Percentiles rank a stretch among this genome's conserved stretches.
These are phyloP conservation scores for Dysphania ambrosioides DNA, from an alignment of 148 eudicot species.

Conservation along the genomic window DNA sequence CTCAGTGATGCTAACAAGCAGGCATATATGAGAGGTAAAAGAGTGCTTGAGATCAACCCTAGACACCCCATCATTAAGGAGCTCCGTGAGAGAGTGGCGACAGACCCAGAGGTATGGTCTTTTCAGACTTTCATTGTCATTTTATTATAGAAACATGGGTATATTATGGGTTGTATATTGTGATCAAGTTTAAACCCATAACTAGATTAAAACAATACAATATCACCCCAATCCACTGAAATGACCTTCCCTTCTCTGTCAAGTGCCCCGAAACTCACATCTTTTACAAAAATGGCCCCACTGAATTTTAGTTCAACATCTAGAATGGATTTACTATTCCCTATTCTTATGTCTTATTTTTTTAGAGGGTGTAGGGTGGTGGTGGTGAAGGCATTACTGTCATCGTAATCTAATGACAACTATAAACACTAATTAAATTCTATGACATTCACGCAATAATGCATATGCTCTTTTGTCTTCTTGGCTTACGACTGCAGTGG, in stretches of 20 bases:
- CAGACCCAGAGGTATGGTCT: conserved; percentile 69
- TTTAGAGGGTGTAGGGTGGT: no score
- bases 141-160: background rate
- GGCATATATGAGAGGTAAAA: conserved; percentile 92
- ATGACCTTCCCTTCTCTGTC: background rate
- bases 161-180: background rate
- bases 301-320: no score
- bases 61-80: conserved; percentile 97
- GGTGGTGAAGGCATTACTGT: no score
- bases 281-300: no score
- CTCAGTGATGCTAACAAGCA: conserved; percentile 85
- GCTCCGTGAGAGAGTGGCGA: conserved; percentile 77
- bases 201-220: background rate
- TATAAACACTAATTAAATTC: no score
- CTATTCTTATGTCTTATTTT: no score
- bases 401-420: no score
- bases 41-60: conserved; percentile 95
- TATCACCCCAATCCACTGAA: background rate
- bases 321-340: no score
- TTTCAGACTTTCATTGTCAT: background rate
- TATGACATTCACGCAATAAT: no score
- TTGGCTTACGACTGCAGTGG: background rate
- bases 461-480: background rate
- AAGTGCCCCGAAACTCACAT: no score
- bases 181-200: background rate